Evolutionary conservation across 495 filamentous ascomycete genomes (phyloP), one percentile per base, ranked within the genome.

Genomic region (Zalerion maritima): DNA sequence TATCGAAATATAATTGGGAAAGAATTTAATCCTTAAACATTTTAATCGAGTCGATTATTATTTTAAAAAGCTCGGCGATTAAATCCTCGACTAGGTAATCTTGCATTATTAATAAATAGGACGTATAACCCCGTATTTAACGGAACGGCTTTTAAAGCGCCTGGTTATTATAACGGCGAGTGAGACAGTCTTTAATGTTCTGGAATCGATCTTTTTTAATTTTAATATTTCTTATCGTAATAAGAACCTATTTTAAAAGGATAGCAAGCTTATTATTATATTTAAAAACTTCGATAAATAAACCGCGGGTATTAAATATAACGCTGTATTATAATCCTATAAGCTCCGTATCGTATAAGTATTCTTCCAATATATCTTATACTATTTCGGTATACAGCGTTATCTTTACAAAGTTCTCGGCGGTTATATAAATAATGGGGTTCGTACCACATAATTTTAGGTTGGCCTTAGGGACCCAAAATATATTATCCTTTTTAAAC

Each of bases 401-500:
- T 0, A 75, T 64, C 46, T 84, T 87, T 18, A 93, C 73, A 12
- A 67, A 54, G 29, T 75, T 84, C 24, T 74, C 71, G 3, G 89
- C 81, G 3, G 79, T 85, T 2, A 79, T 68, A 49, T 71, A 74
- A 13, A 75, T 69, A 19, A 92, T 47, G 3, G 84, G 79, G 32
- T 79, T 94, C 36, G 79, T 71, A 38, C 91, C 65, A 28, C 71
- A 79, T 22, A 93, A 67, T 41, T 82, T 67, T 10, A 94, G 50
- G 38, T 79, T 93, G 0, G 76, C 89, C 51, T 93, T 94, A 1
- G 89, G 89, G 3, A 99, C 89, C 89, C 89, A 99, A 57, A 94
- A 99, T 0, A 73, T 81, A 42, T 99, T 91, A 41, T 99, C 89
- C 55, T 96, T 96, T 67, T 99, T 99, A 55, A 71, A 94, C 89